Conservation (phyloP, 129 eudicot genomes). For the Deinandra increscens region DNA sequence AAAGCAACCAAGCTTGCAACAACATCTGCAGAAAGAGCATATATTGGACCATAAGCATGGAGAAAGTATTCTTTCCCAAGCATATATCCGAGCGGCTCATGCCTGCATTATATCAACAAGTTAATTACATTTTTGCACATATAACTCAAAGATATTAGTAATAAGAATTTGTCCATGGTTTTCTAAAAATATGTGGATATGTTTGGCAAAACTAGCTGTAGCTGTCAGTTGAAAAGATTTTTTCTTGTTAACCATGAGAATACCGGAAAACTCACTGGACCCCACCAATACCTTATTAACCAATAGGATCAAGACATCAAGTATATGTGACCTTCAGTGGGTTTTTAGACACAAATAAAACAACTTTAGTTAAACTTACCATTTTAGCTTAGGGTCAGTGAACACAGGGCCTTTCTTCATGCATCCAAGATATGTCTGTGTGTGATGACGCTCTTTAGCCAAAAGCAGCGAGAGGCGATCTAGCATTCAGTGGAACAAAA, state of each 20-base stretch:
- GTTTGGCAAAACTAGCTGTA: background rate
- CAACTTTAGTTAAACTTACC: constrained; percentile 41
- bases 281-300: too few species aligned
- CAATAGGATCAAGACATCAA: too few species aligned
- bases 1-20: constrained; percentile 80
- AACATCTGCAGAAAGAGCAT: constrained; percentile 89
- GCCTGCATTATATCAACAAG: constrained; percentile 48
- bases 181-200: background rate
- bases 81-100: constrained; percentile 72
- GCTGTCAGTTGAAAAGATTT: background rate
- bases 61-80: constrained; percentile 95
- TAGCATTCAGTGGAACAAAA: constrained; percentile 31
- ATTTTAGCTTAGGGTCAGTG: constrained; percentile 91
- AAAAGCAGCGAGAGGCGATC: constrained; percentile 92
- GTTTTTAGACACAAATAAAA: too few species aligned
- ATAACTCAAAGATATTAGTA: background rate
- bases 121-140: background rate
- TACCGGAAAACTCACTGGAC: too few species aligned
- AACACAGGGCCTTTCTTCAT: constrained; percentile 98
- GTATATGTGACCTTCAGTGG: too few species aligned
- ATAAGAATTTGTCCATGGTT: constrained; percentile 1
- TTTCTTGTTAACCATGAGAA: too few species aligned
- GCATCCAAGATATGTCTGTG: constrained; percentile 92
- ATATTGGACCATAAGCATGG: constrained; percentile 97
- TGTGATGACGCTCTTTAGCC: constrained; percentile 79